Evolutionary conservation across 2,329 filamentous ascomycete genomes (phyloP), one percentile per base, ranked within the genome.

Genomic region (Xylaria sp.): DNA sequence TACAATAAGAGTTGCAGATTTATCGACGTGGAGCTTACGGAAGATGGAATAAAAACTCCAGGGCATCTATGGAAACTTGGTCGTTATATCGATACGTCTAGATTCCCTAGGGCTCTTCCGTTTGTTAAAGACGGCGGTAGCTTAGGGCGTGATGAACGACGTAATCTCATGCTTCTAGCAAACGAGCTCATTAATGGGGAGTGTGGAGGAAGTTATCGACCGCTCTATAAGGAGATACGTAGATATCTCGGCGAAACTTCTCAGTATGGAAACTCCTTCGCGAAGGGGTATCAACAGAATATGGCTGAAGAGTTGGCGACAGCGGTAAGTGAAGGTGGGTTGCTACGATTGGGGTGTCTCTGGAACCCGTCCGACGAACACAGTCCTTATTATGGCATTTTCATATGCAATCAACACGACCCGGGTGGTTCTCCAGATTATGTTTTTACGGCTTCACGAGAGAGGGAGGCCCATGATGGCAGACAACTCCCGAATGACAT

Each of bases 1-100:
- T 69, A 47, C 34, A 67, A 69, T 42, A 69, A 67, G 50, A 34
- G 64, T 4, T 64, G 64, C 24, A 51, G 68, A 19, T 54, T 69
- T 9, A 45, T 53, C 12, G 42, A 67, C 6, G 64, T 59, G 11
- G 27, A 61, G 42, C 50, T 69, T 4, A 55, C 24, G 0, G 5
- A 36, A 21, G 8, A 48, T 0, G 67, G 67, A 6, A 27, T 62
- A 14, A 3, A 2, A 36, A 67, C 67, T 8, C 12, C 5, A n/a
- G 67, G 67, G 0, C 64, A 69, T 51, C 5, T 69, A 27, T 69
- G 67, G 67, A 39, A 61, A 51, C 30, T 59, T 56, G 51, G 51
- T 34, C 7, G 24, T n/a, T 0, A 1, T 17, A 45, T 62, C 4
- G 2, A 54, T 8, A 55, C 60, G 3, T 47, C 50, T 7, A 17